These are phyloP conservation scores for Torulaspora indica DNA, from an alignment of 805 yeast genomes.

Conservation along the genomic window DNA sequence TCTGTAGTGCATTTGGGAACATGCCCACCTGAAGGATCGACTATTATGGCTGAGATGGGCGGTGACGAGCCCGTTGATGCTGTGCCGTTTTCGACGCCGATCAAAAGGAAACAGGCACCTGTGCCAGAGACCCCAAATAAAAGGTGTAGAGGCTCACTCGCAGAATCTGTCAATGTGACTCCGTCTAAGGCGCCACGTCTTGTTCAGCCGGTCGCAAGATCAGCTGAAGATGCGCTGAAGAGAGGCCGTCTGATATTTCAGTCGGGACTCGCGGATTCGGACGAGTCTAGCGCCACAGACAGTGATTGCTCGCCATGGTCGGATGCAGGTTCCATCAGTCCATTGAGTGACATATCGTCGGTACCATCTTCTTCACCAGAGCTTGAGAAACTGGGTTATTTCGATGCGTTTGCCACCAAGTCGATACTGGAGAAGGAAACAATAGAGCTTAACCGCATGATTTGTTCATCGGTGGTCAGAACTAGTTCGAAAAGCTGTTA, in stretches of 20 bases:
- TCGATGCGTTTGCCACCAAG: constrained; percentile 12
- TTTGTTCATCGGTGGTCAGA: constrained; percentile 12
- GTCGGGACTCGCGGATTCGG: background rate
- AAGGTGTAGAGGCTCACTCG: constrained; percentile 2
- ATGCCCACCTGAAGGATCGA: background rate
- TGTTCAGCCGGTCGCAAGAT: constrained; percentile 4
- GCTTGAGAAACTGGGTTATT: constrained; percentile 11
- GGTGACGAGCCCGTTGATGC: constrained; percentile 1
- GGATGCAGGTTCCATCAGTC: constrained; percentile 24
- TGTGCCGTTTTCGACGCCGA: constrained; percentile 10
- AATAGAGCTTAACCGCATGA: constrained; percentile 18
- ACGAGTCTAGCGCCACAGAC: constrained; percentile 6
- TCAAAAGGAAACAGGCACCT: constrained; percentile 3
- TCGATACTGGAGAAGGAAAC: constrained; percentile 13
- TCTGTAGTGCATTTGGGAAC: background rate
- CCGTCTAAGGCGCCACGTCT: constrained; percentile 10
- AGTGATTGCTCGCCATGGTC: constrained; percentile 14
- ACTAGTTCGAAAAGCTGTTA: background rate
- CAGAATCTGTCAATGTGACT: background rate
- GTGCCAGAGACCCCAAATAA: constrained; percentile 12
- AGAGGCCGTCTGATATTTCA: background rate
- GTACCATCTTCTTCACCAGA: constrained; percentile 19
- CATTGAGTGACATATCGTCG: constrained; percentile 24
- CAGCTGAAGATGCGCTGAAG: background rate
- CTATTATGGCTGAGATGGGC: background rate